Percentiles rank a stretch among this genome's conserved stretches.
Conservation (phyloP, 495 filamentous ascomycete genomes). For the Clohesyomyces aquaticus region DNA sequence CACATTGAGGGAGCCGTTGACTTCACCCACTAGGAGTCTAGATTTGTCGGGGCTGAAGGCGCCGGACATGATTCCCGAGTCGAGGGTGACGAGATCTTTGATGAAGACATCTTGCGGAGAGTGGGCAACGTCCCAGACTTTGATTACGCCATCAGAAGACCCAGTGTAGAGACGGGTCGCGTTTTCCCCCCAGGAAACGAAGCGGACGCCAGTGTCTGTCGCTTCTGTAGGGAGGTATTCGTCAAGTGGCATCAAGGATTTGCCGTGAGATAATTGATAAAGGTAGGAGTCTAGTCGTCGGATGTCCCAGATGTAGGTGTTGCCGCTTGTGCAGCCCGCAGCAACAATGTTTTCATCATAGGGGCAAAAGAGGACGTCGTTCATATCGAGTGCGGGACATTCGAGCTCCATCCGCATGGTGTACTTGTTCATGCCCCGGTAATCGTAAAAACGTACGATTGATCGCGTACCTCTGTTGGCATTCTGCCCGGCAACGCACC, state of each 20-base stretch:
- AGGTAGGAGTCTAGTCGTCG: conserved; percentile 61
- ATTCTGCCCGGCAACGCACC: conserved; percentile 36
- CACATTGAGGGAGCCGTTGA: conserved; percentile 71
- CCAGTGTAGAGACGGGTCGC: conserved; percentile 82
- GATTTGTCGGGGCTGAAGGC: conserved; percentile 73
- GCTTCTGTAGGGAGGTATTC: conserved; percentile 61
- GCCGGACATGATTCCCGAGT: conserved; percentile 64
- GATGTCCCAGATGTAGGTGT: conserved; percentile 83
- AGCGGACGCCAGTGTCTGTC: conserved; percentile 79
- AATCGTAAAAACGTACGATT: conserved; percentile 59
- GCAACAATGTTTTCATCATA: conserved; percentile 65
- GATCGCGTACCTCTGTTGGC: conserved; percentile 52
- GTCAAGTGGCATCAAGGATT: conserved; percentile 64
- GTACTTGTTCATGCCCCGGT: conserved; percentile 46
- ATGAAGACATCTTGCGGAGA: conserved; percentile 64
- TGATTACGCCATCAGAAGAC: conserved; percentile 83
- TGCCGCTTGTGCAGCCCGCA: conserved; percentile 82
- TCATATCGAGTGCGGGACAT: conserved; percentile 83
- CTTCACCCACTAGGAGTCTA: conserved; percentile 75
- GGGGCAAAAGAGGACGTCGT: conserved; percentile 67
- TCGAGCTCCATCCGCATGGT: conserved; percentile 57
- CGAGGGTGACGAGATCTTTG: conserved; percentile 57
- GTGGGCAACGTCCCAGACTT: conserved; percentile 77
- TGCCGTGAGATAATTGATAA: conserved; percentile 70
- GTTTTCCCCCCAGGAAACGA: conserved; percentile 75